Evolutionary conservation across 1,139 yeast genomes (phyloP), one percentile per base, ranked within the genome.

Genomic region (Protomyces inundatus): DNA sequence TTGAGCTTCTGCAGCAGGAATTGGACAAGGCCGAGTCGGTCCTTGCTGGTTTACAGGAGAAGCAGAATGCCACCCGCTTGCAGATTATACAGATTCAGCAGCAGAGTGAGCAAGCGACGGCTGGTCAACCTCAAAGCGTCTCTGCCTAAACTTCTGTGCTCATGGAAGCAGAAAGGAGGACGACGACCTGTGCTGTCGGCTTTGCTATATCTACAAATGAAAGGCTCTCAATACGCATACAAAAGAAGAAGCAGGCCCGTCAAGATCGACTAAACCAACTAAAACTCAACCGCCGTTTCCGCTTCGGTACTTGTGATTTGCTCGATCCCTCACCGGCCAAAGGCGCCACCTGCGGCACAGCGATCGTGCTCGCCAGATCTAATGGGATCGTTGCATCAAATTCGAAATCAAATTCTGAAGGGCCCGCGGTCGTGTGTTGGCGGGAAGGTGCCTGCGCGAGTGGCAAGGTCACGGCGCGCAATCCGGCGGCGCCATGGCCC

Each of bases 1-100:
- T 93, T 58, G 97, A 90, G 74, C 93, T 89, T 71, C 93, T 93
- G 63, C 79, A 82, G 68, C 79, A 79, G 42, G 98, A 93, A 76
- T 88, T 93, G 37, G 45, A 35, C 7, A 35, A 51, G 39, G 55
- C 54, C 12, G 61, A 61, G 23, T 42, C n/a, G 16, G 54, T 36
- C n/a, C 45, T 48, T n/a, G 30, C 37, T 12, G 45, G 48, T 32
- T 35, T 60, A 3, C 63, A 58, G 35, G 54, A 40, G 9, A 52
- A 64, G 39, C 55, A 57, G 23, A 53, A 56, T n/a, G 54, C 23
- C 23, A 55, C 36, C 16, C 61, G 60, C 34, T 16, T 14, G 48
- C 51, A 51, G 40, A 54, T 58, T 23, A 46, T 60, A 7, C 34
- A 55, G 36, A 52, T 60, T 9, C 64, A 60, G 35, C 58, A 53